Evolutionary conservation across 768 basidiomycete species (phyloP).

Genomic region (Vishniacozyma victoriae): DNA sequence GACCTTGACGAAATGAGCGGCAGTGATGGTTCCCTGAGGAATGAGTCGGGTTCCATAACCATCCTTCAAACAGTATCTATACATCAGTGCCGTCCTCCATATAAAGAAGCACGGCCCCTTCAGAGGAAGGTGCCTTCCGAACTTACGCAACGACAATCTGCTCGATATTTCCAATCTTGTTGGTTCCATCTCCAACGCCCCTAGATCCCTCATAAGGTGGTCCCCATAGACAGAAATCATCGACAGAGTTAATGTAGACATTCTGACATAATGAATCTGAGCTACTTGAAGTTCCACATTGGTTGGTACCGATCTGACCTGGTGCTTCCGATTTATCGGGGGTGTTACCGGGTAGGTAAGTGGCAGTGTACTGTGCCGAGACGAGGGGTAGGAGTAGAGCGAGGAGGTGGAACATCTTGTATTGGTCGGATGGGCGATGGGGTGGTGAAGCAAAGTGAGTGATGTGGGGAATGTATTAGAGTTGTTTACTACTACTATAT

Average conservation of each 20-base stretch:
- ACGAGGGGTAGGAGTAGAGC: conserved; percentile 14
- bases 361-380: conserved; percentile 41
- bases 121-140: background rate
- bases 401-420: too few species aligned
- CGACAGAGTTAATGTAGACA: conserved; percentile 33
- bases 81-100: background rate
- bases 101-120: background rate
- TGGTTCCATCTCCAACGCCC: conserved; percentile 51
- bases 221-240: conserved; percentile 46
- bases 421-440: too few species aligned
- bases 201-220: conserved; percentile 25
- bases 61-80: conserved; percentile 45
- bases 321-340: conserved; percentile 48
- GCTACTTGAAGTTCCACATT: conserved; percentile 56
- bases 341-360: conserved; percentile 26
- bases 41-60: conserved; percentile 50
- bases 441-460: too few species aligned
- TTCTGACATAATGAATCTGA: conserved; percentile 62
- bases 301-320: conserved; percentile 62
- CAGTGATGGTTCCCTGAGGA: conserved; percentile 47
- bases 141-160: conserved; percentile 34
- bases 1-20: conserved; percentile 50
- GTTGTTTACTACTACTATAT: too few species aligned
- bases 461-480: too few species aligned
- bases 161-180: conserved; percentile 46